These are phyloP conservation scores for Ogataea kodamae DNA, from an alignment of 805 yeast species.

Conservation along the genomic window DNA sequence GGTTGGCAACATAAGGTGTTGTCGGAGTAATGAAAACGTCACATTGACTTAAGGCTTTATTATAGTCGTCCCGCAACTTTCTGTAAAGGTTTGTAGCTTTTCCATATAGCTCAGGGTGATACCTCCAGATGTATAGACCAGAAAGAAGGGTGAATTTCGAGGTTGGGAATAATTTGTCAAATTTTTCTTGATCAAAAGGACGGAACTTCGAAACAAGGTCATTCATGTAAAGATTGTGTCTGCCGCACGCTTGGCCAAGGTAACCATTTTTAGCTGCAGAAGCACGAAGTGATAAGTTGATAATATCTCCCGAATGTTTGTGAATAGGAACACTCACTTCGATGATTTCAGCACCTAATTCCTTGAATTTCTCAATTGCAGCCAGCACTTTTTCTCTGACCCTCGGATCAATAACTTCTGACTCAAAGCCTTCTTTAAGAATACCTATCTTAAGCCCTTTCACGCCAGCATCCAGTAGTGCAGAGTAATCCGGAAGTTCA, in stretches of 20 bases:
- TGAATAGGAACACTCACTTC: slow-evolving; percentile 37
- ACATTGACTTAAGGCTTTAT: slow-evolving; percentile 28
- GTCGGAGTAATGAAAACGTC: slow-evolving; percentile 37
- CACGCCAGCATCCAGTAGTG: slow-evolving; percentile 13
- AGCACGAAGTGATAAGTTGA: slow-evolving; percentile 34
- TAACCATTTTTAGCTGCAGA: slow-evolving; percentile 22
- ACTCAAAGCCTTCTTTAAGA: slow-evolving; percentile 35
- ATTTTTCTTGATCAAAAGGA: slow-evolving; percentile 20
- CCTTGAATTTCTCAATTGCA: slow-evolving; percentile 30
- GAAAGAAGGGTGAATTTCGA: slow-evolving; percentile 28
- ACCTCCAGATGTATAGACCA: slow-evolving; percentile 31
- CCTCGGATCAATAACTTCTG: slow-evolving; percentile 31
- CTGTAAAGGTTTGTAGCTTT: slow-evolving; percentile 33
- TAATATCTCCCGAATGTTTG: slow-evolving; percentile 35
- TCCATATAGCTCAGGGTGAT: slow-evolving; percentile 34
- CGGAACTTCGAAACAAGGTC: slow-evolving; percentile 18
- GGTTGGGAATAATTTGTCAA: slow-evolving; percentile 20
- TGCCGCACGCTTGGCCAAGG: slow-evolving; percentile 21
- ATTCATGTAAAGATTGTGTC: slow-evolving; percentile 21
- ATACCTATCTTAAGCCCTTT: slow-evolving; percentile 33
- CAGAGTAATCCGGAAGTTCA: slow-evolving; percentile 26
- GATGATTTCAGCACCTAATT: slow-evolving; percentile 33
- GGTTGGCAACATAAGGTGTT: slow-evolving; percentile 28
- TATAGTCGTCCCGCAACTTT: slow-evolving; percentile 32
- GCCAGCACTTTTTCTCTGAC: slow-evolving; percentile 27